Conservation (phyloP, 805 yeast species). For the Yarrowia hollandica region DNA sequence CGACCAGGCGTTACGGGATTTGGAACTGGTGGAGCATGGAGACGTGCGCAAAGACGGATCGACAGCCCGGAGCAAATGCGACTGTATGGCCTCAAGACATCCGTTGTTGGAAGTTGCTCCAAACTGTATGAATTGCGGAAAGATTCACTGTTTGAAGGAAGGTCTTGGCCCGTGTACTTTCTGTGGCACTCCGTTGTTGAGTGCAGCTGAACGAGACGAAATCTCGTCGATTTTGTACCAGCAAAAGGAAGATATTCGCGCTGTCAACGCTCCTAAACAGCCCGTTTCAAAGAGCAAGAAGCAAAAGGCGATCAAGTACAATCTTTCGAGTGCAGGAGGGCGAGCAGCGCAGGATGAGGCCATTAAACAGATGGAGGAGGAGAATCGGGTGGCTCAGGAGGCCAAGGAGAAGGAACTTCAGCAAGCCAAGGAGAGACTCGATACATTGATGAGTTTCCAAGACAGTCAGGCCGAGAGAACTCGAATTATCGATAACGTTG, state of each 20-base stretch:
- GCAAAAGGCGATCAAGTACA: constrained; percentile 23
- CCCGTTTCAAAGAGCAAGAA: constrained; percentile 37
- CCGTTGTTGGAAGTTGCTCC: constrained; percentile 89
- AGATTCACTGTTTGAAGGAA: constrained; percentile 85
- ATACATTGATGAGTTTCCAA: constrained; percentile 75
- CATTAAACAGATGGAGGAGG: constrained; percentile 34
- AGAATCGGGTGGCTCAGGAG: constrained; percentile 1
- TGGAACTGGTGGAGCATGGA: constrained; percentile 46
- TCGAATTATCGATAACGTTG: constrained; percentile 85
- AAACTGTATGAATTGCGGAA: constrained; percentile 91
- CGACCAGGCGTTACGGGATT: constrained; percentile 58
- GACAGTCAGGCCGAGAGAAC: constrained; percentile 88
- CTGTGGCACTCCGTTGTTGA: constrained; percentile 70
- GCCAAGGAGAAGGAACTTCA: neutral
- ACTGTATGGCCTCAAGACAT: constrained; percentile 85
- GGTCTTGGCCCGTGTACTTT: constrained; percentile 88
- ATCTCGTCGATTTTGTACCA: constrained; percentile 56
- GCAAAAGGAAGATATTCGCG: constrained; percentile 50
- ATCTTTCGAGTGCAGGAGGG: constrained; percentile 12
- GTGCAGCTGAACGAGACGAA: constrained; percentile 58
- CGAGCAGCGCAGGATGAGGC: constrained; percentile 22
- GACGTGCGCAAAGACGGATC: constrained; percentile 34
- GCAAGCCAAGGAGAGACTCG: constrained; percentile 57
- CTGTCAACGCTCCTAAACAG: constrained; percentile 22
- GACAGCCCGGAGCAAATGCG: constrained; percentile 51